Evolutionary conservation across 371 early-diverging fungal genomes (phyloP), one percentile per base, ranked within the genome.

Genomic region (Mortierella sp.): DNA sequence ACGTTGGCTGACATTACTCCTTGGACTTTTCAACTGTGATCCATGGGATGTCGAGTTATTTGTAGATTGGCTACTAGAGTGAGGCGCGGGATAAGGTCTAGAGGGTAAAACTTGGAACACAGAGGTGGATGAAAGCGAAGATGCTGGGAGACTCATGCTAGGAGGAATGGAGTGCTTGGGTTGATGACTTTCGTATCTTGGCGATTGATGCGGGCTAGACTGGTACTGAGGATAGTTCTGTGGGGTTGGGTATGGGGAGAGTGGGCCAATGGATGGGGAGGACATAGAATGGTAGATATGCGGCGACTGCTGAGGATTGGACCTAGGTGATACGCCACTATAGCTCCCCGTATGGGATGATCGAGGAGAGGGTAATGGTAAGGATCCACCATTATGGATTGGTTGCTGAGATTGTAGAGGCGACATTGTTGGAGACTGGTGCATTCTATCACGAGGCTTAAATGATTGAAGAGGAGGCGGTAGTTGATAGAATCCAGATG

Each of bases 201-300:
- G 68, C 2, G 68, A 68, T n/a, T 68, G 70, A 51, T 75, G 70
- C 6, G 76, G 76, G 26, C 70, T 70, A 3, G 70, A 69, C 1
- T 64, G 67, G 19, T 59, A 60, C 43, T 68, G 76, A 35, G 76
- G 76, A 17, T 70, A 63, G 32, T 66, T 70, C 59, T 75, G 76
- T 26, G 76, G 76, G 15, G 76, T 75, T 17, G 76, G 76, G 42
- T 75, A 75, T 2, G 76, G 76, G 2, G 76, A 70, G 53, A 75
- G 60, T 23, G 66, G 70, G n/a, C 55, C 67, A 43, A 66, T 31
- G 12, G 66, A 59, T 1, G 74, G 68, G 7, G 66, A 61, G 0
- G 55, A 54, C 35, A 34, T 6, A 12, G 64, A 40, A 22, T 63
- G 65, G 55, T 61, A 43, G 63, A 74, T 54, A 45, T 61, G 68